phyloP scores from a whole-genome alignment of 164 flowering plant species.

The Piper longum region DNA sequence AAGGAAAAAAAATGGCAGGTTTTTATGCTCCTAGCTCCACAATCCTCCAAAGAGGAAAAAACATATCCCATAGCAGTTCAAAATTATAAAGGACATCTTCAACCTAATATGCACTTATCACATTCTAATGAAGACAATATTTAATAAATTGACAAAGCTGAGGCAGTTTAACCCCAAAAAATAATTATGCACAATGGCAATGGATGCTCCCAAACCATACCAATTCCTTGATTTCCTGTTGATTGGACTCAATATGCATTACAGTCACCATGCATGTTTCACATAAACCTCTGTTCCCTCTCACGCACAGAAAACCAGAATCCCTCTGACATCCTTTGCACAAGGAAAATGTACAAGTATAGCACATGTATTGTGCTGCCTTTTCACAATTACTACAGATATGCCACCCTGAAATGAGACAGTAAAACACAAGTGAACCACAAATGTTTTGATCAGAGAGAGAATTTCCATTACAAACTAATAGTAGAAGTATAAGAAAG shows the following conservation, averaged over 20 bases:
- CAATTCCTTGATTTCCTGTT: constrained; percentile 36
- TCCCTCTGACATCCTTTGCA: constrained; percentile 77
- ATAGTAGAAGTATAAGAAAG: too few relatives aligned
- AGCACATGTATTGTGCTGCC: constrained; percentile 72
- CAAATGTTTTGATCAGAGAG: background rate
- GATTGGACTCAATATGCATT: constrained; percentile 50
- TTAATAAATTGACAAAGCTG: too few relatives aligned
- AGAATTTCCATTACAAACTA: too few relatives aligned
- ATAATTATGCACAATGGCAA: background rate
- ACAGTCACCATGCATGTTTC: constrained; percentile 65
- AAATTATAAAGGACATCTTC: too few relatives aligned
- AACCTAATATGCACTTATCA: too few relatives aligned
- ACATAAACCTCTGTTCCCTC: constrained; percentile 88
- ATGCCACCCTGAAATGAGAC: constrained; percentile 68
- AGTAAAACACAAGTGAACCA: background rate
- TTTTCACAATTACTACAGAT: constrained; percentile 77
- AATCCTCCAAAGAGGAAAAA: too few relatives aligned
- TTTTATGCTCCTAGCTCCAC: too few relatives aligned
- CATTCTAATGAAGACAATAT: too few relatives aligned
- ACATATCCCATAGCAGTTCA: too few relatives aligned
- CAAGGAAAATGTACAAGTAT: constrained; percentile 78
- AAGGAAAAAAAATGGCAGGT: too few relatives aligned
- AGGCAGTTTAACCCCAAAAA: background rate
- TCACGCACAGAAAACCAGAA: constrained; percentile 47
- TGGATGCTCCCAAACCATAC: constrained; percentile 14